phyloP scores from a whole-genome alignment of 257 asterid genomes.

The Solanum chiquidenum region DNA sequence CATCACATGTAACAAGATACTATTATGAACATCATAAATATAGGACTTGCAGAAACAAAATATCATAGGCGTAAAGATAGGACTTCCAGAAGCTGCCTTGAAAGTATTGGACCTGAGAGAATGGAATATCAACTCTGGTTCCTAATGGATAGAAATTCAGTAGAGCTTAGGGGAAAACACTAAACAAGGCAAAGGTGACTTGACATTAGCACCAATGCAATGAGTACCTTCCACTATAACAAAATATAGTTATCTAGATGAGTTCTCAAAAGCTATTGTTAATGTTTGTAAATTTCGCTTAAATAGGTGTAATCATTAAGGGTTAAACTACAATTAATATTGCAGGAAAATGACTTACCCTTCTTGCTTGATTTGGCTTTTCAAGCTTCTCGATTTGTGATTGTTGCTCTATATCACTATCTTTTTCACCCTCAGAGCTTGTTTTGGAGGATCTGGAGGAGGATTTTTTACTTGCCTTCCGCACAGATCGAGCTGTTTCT shows the following conservation, averaged over 20 bases:
- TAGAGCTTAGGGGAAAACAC: not conserved
- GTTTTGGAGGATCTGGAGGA: conserved; percentile 12
- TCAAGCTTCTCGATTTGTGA: conserved; percentile 16
- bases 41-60: not conserved
- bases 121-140: not conserved
- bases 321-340: not conserved
- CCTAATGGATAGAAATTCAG: not conserved
- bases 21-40: not conserved
- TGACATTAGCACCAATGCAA: not conserved
- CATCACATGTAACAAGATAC: not conserved
- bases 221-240: not conserved
- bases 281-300: not conserved
- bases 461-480: conserved; percentile 27
- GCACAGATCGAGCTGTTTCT: conserved; percentile 15
- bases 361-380: conserved; percentile 41
- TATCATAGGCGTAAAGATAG: not conserved
- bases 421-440: conserved; percentile 19
- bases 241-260: not conserved
- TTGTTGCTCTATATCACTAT: conserved; percentile 26
- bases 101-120: not conserved
- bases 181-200: not conserved
- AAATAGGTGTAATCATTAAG: not conserved
- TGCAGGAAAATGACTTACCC: conserved; percentile 34
- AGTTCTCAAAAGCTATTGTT: not conserved
- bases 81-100: not conserved